Percentiles rank a stretch among this genome's conserved stretches.
These are phyloP conservation scores for Leptodermis oblonga DNA, from an alignment of 257 asterid genomes.

Conservation along the genomic window DNA sequence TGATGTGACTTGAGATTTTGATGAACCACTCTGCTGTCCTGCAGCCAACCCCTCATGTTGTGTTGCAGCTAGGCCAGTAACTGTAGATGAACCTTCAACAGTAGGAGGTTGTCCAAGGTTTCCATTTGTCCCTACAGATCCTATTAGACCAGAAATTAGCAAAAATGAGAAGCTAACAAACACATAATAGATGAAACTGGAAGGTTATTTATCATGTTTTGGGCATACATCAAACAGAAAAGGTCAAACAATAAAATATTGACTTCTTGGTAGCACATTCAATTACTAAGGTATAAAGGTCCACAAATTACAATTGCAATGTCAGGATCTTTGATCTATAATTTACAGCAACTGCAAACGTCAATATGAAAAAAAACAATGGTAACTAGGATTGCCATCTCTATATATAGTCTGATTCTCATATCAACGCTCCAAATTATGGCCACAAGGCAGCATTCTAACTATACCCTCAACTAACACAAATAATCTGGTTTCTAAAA, in stretches of 20 bases:
- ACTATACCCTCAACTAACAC: neutral
- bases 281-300: neutral
- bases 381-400: neutral
- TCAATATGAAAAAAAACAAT: neutral
- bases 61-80: slow-evolving; percentile 21
- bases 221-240: neutral
- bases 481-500: neutral
- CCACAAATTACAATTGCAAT: neutral
- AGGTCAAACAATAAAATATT: neutral
- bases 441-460: neutral
- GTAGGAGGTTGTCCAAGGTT: slow-evolving; percentile 24
- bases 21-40: slow-evolving; percentile 24
- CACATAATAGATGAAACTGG: neutral
- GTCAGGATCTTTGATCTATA: neutral
- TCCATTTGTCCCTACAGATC: slow-evolving; percentile 24
- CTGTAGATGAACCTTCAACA: slow-evolving; percentile 24
- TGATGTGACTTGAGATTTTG: slow-evolving; percentile 27
- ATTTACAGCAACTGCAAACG: neutral
- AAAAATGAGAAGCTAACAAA: slow-evolving; percentile 8
- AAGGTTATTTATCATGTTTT: neutral
- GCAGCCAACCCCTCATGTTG: slow-evolving; percentile 23
- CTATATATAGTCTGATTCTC: neutral
- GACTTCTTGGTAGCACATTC: neutral
- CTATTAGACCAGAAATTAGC: slow-evolving; percentile 11
- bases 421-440: neutral